Evolutionary conservation across 2,329 filamentous ascomycete genomes (phyloP).

Genomic region (Pseudocercospora eumusae): DNA sequence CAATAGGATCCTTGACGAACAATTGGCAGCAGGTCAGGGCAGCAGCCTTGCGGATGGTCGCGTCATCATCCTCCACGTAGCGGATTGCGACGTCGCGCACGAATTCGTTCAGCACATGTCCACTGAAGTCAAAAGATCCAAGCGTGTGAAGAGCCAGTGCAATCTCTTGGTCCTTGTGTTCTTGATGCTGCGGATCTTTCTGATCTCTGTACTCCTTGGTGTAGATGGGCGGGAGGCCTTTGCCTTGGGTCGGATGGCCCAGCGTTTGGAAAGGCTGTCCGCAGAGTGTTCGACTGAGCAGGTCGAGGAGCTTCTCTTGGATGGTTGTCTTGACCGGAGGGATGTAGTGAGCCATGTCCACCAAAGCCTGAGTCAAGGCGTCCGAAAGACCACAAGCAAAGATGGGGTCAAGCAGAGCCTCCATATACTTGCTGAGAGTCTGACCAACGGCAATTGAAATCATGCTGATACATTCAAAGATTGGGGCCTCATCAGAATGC

Average conservation of each 20-base stretch:
- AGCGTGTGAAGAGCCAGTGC: constrained; percentile 91
- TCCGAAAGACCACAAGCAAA: constrained; percentile 95
- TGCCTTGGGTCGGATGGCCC: constrained; percentile 85
- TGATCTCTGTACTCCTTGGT: constrained; percentile 68
- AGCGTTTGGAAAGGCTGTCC: constrained; percentile 89
- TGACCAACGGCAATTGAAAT: constrained; percentile 93
- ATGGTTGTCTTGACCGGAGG: constrained; percentile 90
- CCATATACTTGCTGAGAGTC: constrained; percentile 97
- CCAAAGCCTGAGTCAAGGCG: constrained; percentile 89
- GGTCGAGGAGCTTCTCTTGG: constrained; percentile 88
- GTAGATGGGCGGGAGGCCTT: constrained; percentile 77
- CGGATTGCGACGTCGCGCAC: constrained; percentile 97
- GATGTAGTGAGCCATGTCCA: constrained; percentile 99
- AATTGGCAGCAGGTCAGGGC: constrained; percentile 97
- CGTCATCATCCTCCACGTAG: constrained; percentile 94
- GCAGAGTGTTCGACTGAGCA: constrained; percentile 90
- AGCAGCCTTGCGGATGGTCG: constrained; percentile 89
- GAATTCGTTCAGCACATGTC: constrained; percentile 95
- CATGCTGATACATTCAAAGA: constrained; percentile 97
- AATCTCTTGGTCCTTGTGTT: constrained; percentile 79
- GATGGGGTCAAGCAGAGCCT: constrained; percentile 89
- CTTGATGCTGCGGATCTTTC: constrained; percentile 78
- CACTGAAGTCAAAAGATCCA: constrained; percentile 94
- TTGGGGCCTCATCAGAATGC: constrained; percentile 66
- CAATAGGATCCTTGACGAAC: constrained; percentile 93